Base-by-base conservation (phyloP, 495 filamentous ascomycete genomes). In the Cladorrhinum samala region DNA sequence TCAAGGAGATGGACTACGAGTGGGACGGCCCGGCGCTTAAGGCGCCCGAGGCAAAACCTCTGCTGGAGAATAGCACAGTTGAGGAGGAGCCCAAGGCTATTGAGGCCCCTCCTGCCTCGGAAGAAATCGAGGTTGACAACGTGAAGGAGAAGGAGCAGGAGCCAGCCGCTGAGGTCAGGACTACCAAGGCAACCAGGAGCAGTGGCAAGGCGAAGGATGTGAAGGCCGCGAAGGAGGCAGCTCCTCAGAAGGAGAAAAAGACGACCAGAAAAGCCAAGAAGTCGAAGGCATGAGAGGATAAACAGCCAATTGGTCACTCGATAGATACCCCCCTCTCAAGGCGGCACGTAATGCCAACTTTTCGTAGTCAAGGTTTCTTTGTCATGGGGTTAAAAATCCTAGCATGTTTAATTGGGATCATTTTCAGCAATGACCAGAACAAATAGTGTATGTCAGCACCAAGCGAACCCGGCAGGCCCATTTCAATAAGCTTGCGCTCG, bases 1-100 rank as follows among this genome's bases (percentile, higher is more conserved):
- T 95, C 53, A 85, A 87, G 76, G 83, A 72, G 36, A 70, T 95
- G 44, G 93, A 84, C 19, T 98, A 98, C 68, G 86, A 94, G 48
- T 87, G 89, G 62, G 82, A 89, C 40, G 74, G 82, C 9, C 89
- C 90, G 2, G 71, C 73, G 55, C 67, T 95, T 59, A 93, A 85
- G 76, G 73, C 75, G 30, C 78, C 89, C 47, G 67, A 59, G 41
- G 68, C 62, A 33, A 66, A 68, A 46, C 62, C 55, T 25, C 67
- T 63, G 41, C 56, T 65, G 46, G 72, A 78, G 62, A 62, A 59
- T 20, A 64, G 66, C 7, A 61, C 66, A 47, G 68, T 21, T 18
- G 55, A 62, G 53, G 63, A 63, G 51, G 53, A 52, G 9, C 54
- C 49, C 39, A 62, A 68, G 50, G 58, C 55, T 19, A 57, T 67